These are phyloP conservation scores for Lepiota venenata DNA, from an alignment of 768 basidiomycete species.

Conservation along the genomic window DNA sequence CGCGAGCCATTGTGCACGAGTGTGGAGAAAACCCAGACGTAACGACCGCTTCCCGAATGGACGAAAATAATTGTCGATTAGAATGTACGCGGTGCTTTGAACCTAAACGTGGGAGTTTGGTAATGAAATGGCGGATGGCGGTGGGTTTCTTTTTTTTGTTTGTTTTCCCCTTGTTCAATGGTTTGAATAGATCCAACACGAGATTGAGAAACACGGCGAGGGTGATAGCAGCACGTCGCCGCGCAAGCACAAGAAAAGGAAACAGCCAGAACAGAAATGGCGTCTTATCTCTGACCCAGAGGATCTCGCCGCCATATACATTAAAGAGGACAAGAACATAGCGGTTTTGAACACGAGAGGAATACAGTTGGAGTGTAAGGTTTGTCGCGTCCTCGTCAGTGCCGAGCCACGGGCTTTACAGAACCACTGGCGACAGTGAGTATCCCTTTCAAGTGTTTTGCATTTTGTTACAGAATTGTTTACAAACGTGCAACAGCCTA, in stretches of 20 bases:
- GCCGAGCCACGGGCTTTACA: neutral
- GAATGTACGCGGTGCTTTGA: slow-evolving; percentile 28
- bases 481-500: too few relatives aligned
- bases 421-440: neutral
- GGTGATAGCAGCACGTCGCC: slow-evolving; percentile 2
- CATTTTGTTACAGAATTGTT: too few relatives aligned
- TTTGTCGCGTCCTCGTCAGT: neutral
- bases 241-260: slow-evolving; percentile 3
- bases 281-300: neutral
- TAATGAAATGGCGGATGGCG: slow-evolving; percentile 31
- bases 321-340: neutral
- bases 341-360: too few relatives aligned
- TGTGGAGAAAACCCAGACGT: slow-evolving; percentile 26
- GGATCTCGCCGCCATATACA: neutral
- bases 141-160: slow-evolving; percentile 16
- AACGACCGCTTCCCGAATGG: slow-evolving; percentile 20
- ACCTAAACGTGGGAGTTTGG: slow-evolving; percentile 15
- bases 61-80: slow-evolving; percentile 21
- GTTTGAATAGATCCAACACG: slow-evolving; percentile 22
- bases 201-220: slow-evolving; percentile 22
- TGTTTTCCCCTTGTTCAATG: neutral
- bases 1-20: slow-evolving; percentile 18
- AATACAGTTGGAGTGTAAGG: neutral
- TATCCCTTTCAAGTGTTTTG: neutral
- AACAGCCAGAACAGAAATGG: slow-evolving; percentile 9